Conservation (phyloP, 768 basidiomycete genomes). For the Exidia glandulosa region DNA sequence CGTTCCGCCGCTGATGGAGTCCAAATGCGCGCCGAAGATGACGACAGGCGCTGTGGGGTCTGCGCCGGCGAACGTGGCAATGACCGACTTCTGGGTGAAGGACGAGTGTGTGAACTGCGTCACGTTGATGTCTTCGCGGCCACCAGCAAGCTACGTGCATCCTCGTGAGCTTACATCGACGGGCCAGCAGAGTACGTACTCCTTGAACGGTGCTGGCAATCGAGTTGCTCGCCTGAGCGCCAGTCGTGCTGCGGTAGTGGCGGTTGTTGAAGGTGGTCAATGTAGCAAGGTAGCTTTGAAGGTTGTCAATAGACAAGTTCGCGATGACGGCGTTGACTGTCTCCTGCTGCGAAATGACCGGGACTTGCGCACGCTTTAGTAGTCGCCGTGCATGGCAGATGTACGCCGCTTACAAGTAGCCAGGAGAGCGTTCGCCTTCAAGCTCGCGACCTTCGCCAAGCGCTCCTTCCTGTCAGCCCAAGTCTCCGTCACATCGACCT, state of each 20-base stretch:
- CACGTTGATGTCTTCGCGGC: not conserved
- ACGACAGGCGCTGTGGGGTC: constrained; percentile 21
- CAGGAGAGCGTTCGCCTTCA: not conserved
- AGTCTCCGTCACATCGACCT: not conserved
- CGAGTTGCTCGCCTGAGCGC: not conserved
- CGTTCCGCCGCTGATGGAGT: constrained; percentile 31
- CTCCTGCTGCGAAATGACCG: not conserved
- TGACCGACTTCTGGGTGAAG: constrained; percentile 1
- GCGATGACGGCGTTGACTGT: not conserved
- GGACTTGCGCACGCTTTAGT: too few species aligned
- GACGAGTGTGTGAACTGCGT: not conserved
- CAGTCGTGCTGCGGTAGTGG: not conserved
- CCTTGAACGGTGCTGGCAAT: not conserved
- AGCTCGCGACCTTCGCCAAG: not conserved
- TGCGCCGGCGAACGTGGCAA: constrained; percentile 1
- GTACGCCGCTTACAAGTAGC: too few species aligned
- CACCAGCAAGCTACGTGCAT: not conserved
- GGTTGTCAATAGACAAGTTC: not conserved
- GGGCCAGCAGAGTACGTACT: too few species aligned
- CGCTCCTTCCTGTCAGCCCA: not conserved
- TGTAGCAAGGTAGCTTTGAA: not conserved
- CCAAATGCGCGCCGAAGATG: constrained; percentile 79
- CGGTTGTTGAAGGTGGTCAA: not conserved
- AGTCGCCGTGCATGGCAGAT: too few species aligned
- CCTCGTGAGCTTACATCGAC: too few species aligned